phyloP scores from a whole-genome alignment of 2,329 filamentous ascomycete genomes.

The Paraconiothyrium brasiliense region DNA sequence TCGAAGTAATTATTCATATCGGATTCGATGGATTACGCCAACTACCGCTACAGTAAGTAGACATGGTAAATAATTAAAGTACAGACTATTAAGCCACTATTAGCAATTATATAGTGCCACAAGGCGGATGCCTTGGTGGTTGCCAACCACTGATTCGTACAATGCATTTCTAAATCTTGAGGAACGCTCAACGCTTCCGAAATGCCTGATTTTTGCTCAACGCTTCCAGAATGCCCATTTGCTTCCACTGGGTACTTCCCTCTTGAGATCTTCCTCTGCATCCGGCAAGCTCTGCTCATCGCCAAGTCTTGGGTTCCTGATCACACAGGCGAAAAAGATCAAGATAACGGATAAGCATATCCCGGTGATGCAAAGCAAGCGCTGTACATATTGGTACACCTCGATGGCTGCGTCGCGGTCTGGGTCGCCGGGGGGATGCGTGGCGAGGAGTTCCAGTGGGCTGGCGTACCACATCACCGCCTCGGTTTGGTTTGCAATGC shows the following conservation, averaged over 20 bases:
- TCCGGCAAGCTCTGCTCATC: slow-evolving; percentile 57
- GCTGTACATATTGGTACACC: slow-evolving; percentile 58
- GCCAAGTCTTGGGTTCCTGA: slow-evolving; percentile 58
- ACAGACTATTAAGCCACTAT: background rate
- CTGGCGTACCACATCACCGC: slow-evolving; percentile 53
- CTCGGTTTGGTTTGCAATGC: slow-evolving; percentile 51
- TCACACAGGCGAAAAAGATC: slow-evolving; percentile 56
- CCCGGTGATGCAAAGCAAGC: slow-evolving; percentile 60
- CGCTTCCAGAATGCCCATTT: slow-evolving; percentile 21
- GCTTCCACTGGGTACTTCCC: slow-evolving; percentile 3
- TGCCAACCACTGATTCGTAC: background rate
- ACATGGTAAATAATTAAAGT: background rate
- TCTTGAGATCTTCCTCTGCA: slow-evolving; percentile 42
- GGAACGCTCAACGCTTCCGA: background rate
- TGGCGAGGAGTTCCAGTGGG: slow-evolving; percentile 51
- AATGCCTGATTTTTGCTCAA: background rate
- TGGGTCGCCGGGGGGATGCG: slow-evolving; percentile 56
- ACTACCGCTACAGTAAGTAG: background rate
- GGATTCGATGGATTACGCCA: background rate
- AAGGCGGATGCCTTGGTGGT: background rate
- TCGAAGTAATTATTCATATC: background rate
- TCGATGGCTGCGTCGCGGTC: slow-evolving; percentile 55
- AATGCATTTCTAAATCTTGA: background rate
- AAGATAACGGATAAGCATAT: slow-evolving; percentile 59
- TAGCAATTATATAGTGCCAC: background rate